phyloP scores from a whole-genome alignment of 495 filamentous ascomycete species.

The Pyrenula massariospora region DNA sequence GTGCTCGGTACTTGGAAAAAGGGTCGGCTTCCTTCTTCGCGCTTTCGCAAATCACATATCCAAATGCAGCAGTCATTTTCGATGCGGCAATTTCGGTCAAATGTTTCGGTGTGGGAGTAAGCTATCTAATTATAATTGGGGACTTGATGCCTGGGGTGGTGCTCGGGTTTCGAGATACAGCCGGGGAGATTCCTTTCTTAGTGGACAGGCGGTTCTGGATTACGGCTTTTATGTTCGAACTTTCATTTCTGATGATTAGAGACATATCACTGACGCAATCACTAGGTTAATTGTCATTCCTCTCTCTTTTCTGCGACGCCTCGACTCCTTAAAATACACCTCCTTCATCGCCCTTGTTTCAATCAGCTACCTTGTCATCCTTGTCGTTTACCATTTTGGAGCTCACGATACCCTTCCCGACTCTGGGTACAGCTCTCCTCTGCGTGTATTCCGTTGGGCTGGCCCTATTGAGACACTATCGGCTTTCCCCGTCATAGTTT shows the following conservation, averaged over 20 bases:
- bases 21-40: slow-evolving; percentile 81
- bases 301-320: slow-evolving; percentile 74
- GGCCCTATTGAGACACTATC: slow-evolving; percentile 68
- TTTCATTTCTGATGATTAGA: neutral
- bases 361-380: slow-evolving; percentile 83
- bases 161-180: slow-evolving; percentile 54
- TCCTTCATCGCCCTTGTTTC: slow-evolving; percentile 83
- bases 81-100: slow-evolving; percentile 95
- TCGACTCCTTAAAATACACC: slow-evolving; percentile 96
- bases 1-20: slow-evolving; percentile 81
- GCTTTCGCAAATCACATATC: slow-evolving; percentile 89
- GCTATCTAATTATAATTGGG: slow-evolving; percentile 96
- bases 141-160: slow-evolving; percentile 96
- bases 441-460: slow-evolving; percentile 65
- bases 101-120: slow-evolving; percentile 92
- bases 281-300: slow-evolving; percentile 83
- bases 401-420: slow-evolving; percentile 64
- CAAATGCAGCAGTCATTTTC: slow-evolving; percentile 90
- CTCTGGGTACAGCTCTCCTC: slow-evolving; percentile 37
- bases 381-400: slow-evolving; percentile 83
- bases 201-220: slow-evolving; percentile 93
- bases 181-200: slow-evolving; percentile 54
- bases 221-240: slow-evolving; percentile 86
- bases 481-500: slow-evolving; percentile 88
- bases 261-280: slow-evolving; percentile 8